Conservation (phyloP, 2,329 filamentous ascomycete genomes). For the Fusarium decemcellulare region DNA sequence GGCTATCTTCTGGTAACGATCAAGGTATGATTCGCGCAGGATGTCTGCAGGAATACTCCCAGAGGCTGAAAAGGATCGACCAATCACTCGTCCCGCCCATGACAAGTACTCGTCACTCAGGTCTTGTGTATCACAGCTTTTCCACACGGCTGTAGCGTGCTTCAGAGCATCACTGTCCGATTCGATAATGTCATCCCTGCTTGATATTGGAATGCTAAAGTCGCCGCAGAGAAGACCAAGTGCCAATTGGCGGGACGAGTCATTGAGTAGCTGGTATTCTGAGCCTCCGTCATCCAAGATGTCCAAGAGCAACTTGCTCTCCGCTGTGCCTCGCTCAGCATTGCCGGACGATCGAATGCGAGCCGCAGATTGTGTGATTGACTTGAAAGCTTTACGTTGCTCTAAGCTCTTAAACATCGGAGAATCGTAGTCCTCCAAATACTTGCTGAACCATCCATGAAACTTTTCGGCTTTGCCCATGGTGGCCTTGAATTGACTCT, state of each 20-base stretch:
- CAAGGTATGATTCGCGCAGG: conserved; percentile 71
- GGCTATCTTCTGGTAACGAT: conserved; percentile 63
- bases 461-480: conserved; percentile 83
- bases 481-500: conserved; percentile 84
- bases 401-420: conserved; percentile 62
- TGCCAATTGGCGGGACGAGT: conserved; percentile 78
- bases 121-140: conserved; percentile 76
- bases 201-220: conserved; percentile 71
- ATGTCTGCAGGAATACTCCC: conserved; percentile 76
- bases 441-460: conserved; percentile 82
- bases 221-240: conserved; percentile 80
- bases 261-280: conserved; percentile 75
- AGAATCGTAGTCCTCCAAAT: conserved; percentile 75
- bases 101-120: conserved; percentile 79
- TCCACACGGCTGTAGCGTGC: conserved; percentile 80
- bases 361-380: conserved; percentile 78
- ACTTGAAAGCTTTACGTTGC: conserved; percentile 71
- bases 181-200: conserved; percentile 75
- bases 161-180: conserved; percentile 74
- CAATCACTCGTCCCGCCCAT: conserved; percentile 90
- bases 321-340: conserved; percentile 77
- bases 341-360: conserved; percentile 78
- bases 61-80: conserved; percentile 84
- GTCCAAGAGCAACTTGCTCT: conserved; percentile 84
- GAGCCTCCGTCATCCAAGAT: conserved; percentile 81